These are phyloP conservation scores for Paecilomyces dactylethromorphus DNA, from an alignment of 2,329 filamentous ascomycete species.

Conservation along the genomic window DNA sequence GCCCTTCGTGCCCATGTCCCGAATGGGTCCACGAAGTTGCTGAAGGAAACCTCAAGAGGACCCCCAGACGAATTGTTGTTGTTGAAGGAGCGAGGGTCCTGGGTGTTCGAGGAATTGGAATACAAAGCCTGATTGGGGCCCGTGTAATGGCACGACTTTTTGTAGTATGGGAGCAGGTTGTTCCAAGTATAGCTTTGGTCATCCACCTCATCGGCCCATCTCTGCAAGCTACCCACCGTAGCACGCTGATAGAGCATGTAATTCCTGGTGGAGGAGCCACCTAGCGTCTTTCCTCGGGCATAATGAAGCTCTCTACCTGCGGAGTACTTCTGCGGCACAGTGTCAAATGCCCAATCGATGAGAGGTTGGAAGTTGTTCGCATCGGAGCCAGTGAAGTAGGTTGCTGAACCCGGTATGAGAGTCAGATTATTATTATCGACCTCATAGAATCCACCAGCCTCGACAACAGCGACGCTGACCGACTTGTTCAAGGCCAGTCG, in stretches of 20 bases:
- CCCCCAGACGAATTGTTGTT: constrained; percentile 14
- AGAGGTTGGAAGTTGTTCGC: constrained; percentile 13
- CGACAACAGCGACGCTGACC: constrained; percentile 22
- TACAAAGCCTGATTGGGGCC: constrained; percentile 14
- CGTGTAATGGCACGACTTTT: constrained; percentile 21
- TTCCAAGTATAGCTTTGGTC: constrained; percentile 28
- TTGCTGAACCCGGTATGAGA: constrained; percentile 17
- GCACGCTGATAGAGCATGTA: constrained; percentile 21
- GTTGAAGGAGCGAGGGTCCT: constrained; percentile 15
- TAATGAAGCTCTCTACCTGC: constrained; percentile 13
- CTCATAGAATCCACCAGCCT: constrained; percentile 28
- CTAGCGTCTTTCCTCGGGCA: constrained; percentile 19
- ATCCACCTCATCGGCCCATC: constrained; percentile 30
- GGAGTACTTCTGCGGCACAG: constrained; percentile 11
- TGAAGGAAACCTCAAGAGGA: constrained; percentile 26
- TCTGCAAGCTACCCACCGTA: constrained; percentile 21
- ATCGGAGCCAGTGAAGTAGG: constrained; percentile 15
- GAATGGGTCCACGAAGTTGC: constrained; percentile 19
- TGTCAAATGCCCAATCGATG: constrained; percentile 20
- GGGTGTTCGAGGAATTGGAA: constrained; percentile 16
- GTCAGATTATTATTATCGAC: constrained; percentile 23
- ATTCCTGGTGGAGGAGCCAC: constrained; percentile 17
- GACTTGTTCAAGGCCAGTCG: constrained; percentile 15
- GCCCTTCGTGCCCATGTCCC: constrained; percentile 20
- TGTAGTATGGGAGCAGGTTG: constrained; percentile 21